Evolutionary conservation across 2,329 filamentous ascomycete species (phyloP).

Genomic region (Fusarium fracticaudum): DNA sequence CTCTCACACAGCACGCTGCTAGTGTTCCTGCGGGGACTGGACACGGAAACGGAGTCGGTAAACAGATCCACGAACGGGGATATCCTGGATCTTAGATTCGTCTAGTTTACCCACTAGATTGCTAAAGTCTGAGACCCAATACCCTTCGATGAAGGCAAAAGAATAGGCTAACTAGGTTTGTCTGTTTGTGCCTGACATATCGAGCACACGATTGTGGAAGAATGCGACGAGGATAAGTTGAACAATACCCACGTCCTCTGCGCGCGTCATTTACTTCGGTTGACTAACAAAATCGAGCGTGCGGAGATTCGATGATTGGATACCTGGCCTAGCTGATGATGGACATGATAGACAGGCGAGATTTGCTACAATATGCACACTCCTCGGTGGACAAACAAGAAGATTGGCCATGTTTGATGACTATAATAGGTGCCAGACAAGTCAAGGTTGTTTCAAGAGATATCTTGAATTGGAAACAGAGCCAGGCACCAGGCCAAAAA

Average conservation of each 20-base stretch:
- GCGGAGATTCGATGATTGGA: conserved; percentile 21
- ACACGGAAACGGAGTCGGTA: conserved; percentile 18
- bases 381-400: conserved; percentile 9
- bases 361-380: conserved; percentile 28
- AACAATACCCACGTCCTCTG: neutral
- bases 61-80: conserved; percentile 14
- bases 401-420: neutral
- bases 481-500: conserved; percentile 7
- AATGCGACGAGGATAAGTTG: conserved; percentile 4
- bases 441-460: conserved; percentile 8
- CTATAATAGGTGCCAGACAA: conserved; percentile 5
- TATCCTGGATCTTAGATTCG: conserved; percentile 5
- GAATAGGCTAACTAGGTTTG: neutral
- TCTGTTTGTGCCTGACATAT: neutral
- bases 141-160: neutral
- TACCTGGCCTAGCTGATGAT: neutral
- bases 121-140: neutral
- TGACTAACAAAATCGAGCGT: conserved; percentile 24
- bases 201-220: neutral
- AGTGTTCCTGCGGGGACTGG: conserved; percentile 10
- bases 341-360: neutral
- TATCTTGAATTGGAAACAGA: conserved; percentile 27
- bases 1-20: conserved; percentile 16
- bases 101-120: neutral
- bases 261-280: conserved; percentile 18